Conservation (phyloP, 306 rosid species). For the Inga leiocalycina region DNA sequence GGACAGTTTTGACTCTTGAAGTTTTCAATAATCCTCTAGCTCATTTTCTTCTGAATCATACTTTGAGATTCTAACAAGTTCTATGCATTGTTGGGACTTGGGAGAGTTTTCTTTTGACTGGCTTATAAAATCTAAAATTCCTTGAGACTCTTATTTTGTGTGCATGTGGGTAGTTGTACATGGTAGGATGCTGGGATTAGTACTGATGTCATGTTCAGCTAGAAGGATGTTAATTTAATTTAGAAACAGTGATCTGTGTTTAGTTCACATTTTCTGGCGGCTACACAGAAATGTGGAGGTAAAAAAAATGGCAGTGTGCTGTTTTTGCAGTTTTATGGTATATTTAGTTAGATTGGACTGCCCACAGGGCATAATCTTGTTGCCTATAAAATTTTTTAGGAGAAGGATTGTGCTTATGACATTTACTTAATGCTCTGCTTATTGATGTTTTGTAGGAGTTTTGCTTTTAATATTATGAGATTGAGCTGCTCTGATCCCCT, state of each 20-base stretch:
- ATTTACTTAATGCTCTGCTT: background rate
- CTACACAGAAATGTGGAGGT: background rate
- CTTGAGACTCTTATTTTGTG: background rate
- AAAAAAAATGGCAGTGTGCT: background rate
- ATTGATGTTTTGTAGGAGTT: background rate
- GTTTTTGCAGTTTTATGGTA: background rate
- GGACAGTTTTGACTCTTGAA: background rate
- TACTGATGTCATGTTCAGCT: background rate
- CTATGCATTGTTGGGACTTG: background rate
- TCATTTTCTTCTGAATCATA: background rate
- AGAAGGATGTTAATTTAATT: background rate
- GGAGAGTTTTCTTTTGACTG: background rate
- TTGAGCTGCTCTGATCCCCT: background rate
- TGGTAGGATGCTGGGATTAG: background rate
- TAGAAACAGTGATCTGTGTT: background rate
- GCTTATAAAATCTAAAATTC: background rate
- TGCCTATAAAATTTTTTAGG: background rate
- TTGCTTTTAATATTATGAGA: background rate
- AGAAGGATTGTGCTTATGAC: background rate
- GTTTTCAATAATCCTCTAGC: background rate
- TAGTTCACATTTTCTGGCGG: background rate
- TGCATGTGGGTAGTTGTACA: background rate
- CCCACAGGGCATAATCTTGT: background rate
- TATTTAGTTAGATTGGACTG: background rate
- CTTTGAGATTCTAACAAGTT: background rate